These are phyloP conservation scores for Pseudogymnoascus sp. DNA, from an alignment of 2,329 filamentous ascomycete species.

Conservation along the genomic window DNA sequence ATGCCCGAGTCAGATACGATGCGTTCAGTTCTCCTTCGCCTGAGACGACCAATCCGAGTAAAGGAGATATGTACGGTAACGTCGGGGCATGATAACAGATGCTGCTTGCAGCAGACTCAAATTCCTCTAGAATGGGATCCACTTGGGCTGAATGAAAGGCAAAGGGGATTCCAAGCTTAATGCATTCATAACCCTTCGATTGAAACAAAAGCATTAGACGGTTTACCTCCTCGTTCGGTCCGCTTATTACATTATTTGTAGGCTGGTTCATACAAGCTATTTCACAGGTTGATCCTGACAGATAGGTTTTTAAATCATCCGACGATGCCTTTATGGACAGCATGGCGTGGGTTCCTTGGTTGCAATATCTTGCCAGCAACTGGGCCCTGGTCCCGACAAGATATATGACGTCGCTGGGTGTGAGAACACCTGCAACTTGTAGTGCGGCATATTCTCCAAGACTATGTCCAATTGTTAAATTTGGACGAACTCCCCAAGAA, in stretches of 20 bases:
- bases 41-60: constrained; percentile 51
- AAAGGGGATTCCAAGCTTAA: constrained; percentile 54
- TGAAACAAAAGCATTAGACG: constrained; percentile 41
- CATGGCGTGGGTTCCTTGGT: constrained; percentile 60
- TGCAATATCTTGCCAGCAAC: constrained; percentile 57
- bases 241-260: constrained; percentile 62
- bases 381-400: constrained; percentile 61
- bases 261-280: constrained; percentile 68
- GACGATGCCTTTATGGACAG: constrained; percentile 42
- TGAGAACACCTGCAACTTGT: constrained; percentile 61
- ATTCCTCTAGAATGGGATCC: constrained; percentile 52
- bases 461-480: constrained; percentile 52
- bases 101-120: constrained; percentile 44
- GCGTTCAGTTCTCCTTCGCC: constrained; percentile 53
- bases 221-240: constrained; percentile 47
- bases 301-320: constrained; percentile 40
- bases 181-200: constrained; percentile 48
- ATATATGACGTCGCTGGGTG: constrained; percentile 62
- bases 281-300: constrained; percentile 43
- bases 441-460: constrained; percentile 68
- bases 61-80: constrained; percentile 59
- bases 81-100: constrained; percentile 49
- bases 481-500: constrained; percentile 46
- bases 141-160: constrained; percentile 60
- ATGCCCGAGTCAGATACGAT: constrained; percentile 55